These are phyloP conservation scores for Mycena leptocephala DNA, from an alignment of 768 basidiomycete genomes.

Conservation along the genomic window DNA sequence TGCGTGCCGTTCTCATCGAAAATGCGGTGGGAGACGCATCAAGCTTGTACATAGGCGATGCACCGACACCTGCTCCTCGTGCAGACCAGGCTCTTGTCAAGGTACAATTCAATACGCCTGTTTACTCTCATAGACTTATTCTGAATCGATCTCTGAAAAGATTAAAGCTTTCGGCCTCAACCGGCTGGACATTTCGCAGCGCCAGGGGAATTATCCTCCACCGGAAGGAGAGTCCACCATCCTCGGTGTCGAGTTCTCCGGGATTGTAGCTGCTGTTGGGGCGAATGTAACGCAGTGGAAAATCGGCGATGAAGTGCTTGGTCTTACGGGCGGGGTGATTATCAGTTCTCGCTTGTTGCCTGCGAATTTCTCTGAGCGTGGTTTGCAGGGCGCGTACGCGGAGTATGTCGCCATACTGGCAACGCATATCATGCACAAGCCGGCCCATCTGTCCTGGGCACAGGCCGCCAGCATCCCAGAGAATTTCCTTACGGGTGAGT, in stretches of 20 bases:
- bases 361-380: neutral
- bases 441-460: slow-evolving; percentile 80
- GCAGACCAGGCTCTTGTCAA: slow-evolving; percentile 73
- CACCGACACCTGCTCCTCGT: slow-evolving; percentile 61
- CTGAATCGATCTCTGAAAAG: slow-evolving; percentile 41
- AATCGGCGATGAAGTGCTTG: slow-evolving; percentile 70
- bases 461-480: slow-evolving; percentile 93
- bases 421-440: slow-evolving; percentile 82
- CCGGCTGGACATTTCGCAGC: slow-evolving; percentile 74
- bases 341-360: neutral
- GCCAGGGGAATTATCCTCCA: slow-evolving; percentile 65
- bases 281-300: slow-evolving; percentile 56
- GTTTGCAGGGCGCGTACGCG: slow-evolving; percentile 86
- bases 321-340: slow-evolving; percentile 73
- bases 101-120: slow-evolving; percentile 48
- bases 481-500: slow-evolving; percentile 86
- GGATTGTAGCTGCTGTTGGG: slow-evolving; percentile 60
- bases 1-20: slow-evolving; percentile 76
- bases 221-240: slow-evolving; percentile 71
- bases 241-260: slow-evolving; percentile 81
- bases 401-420: slow-evolving; percentile 82
- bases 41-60: slow-evolving; percentile 73
- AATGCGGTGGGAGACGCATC: slow-evolving; percentile 73
- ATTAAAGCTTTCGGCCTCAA: slow-evolving; percentile 77
- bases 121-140: neutral